phyloP scores from a whole-genome alignment of 345 rosid genomes.

The Pugionium dolabratum region DNA sequence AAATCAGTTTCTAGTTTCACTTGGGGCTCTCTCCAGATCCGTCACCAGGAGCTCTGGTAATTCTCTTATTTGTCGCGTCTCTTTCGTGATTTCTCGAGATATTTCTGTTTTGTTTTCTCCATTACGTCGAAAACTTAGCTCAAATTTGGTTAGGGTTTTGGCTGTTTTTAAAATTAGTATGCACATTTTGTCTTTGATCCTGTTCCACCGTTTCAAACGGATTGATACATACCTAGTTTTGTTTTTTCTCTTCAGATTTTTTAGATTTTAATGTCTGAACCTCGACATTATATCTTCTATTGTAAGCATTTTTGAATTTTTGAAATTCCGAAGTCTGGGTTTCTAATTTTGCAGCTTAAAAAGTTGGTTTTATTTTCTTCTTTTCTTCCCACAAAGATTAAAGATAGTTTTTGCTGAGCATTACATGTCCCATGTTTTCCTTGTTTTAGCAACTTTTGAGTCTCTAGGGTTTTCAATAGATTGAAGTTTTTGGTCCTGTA shows the following conservation, averaged over 20 bases:
- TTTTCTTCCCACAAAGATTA: not conserved
- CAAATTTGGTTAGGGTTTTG: conserved; percentile 31
- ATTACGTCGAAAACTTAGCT: conserved; percentile 9
- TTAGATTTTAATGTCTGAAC: not conserved
- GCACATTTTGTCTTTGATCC: conserved; percentile 19
- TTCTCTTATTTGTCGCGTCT: conserved; percentile 4
- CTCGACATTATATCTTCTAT: not conserved
- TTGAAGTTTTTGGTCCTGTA: conserved; percentile 30
- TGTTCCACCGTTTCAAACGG: not conserved
- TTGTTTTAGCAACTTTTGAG: conserved; percentile 25
- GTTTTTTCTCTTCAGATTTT: not conserved
- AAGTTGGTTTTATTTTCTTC: conserved; percentile 18
- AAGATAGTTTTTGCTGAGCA: too few species aligned
- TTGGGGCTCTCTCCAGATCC: conserved; percentile 50
- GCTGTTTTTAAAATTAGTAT: not conserved
- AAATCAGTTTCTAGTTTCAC: conserved; percentile 32
- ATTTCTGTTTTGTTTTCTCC: conserved; percentile 5
- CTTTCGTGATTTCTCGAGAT: conserved; percentile 3
- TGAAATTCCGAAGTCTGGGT: not conserved
- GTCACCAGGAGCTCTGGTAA: conserved; percentile 36
- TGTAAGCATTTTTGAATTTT: conserved; percentile 18
- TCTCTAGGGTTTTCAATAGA: conserved; percentile 18
- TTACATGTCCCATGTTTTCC: not conserved
- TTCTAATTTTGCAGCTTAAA: not conserved
- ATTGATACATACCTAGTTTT: not conserved